A percentile compares a stretch with the other conserved stretches of the same genome.
These are phyloP conservation scores for Corniculantispora saksenae DNA, from an alignment of 2,329 filamentous ascomycete genomes.

Conservation along the genomic window DNA sequence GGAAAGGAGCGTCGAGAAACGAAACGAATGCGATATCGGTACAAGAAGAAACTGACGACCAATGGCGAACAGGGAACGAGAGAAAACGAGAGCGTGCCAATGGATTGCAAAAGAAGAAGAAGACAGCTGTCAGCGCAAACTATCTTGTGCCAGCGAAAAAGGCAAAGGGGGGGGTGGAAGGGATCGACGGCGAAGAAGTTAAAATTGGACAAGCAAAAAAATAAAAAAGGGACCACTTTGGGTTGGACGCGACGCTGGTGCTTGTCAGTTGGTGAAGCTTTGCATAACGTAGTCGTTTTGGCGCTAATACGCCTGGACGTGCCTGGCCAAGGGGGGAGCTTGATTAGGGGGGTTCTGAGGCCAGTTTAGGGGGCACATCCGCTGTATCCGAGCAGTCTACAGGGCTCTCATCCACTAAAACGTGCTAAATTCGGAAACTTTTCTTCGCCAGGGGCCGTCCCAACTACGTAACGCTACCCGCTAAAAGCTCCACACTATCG, in stretches of 20 bases:
- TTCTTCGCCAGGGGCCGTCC: neutral
- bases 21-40: neutral
- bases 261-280: neutral
- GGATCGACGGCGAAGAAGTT: constrained; percentile 8
- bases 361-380: neutral
- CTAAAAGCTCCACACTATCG: neutral
- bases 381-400: neutral
- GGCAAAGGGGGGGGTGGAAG: constrained; percentile 2
- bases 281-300: neutral
- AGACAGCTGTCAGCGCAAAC: neutral
- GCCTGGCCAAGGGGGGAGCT: neutral
- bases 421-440: neutral
- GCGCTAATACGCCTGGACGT: no score
- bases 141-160: neutral
- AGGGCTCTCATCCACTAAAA: neutral
- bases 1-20: neutral
- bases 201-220: neutral
- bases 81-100: neutral
- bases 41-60: neutral
- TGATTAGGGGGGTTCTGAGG: no score
- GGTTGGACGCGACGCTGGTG: neutral
- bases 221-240: constrained; percentile 3
- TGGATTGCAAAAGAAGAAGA: neutral
- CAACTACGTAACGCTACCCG: neutral
- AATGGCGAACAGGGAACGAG: neutral